These are phyloP conservation scores for Collariella sp. DNA, from an alignment of 495 filamentous ascomycete species.

Conservation along the genomic window DNA sequence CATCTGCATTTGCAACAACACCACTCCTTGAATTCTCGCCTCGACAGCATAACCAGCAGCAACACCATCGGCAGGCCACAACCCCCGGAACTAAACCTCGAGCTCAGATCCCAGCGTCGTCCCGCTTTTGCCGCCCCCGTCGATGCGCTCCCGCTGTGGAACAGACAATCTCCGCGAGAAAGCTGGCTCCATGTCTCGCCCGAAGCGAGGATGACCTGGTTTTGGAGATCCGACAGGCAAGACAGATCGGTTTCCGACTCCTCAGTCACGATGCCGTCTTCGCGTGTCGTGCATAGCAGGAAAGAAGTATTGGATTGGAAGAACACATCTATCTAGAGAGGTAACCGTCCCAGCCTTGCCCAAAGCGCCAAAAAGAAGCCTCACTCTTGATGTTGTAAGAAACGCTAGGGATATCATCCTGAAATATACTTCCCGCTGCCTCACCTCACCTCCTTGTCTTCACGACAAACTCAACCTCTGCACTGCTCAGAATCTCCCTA, in stretches of 20 bases:
- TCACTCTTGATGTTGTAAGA: too few relatives aligned
- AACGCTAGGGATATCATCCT: too few relatives aligned
- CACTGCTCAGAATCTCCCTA: constrained; percentile 52
- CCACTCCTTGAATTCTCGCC: background rate
- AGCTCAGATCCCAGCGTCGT: background rate
- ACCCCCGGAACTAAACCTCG: too few relatives aligned
- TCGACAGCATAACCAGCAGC: background rate
- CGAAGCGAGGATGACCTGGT: constrained; percentile 1
- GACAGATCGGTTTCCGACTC: background rate
- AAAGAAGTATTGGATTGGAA: too few relatives aligned
- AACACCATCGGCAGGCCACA: too few relatives aligned
- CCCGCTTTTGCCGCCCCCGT: background rate
- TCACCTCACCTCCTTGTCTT: constrained; percentile 8
- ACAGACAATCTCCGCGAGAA: background rate
- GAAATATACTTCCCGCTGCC: background rate
- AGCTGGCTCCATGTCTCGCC: background rate
- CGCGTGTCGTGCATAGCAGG: too few relatives aligned
- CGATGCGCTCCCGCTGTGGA: constrained; percentile 1
- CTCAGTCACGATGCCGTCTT: background rate
- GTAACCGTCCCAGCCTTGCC: too few relatives aligned
- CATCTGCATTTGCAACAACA: background rate
- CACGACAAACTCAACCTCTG: constrained; percentile 27
- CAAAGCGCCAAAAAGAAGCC: too few relatives aligned
- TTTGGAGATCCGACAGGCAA: too few relatives aligned
- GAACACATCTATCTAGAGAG: too few relatives aligned